Evolutionary conservation across 352 stramenopile species (phyloP).

Genomic region (Paralagenidium karlingii): DNA sequence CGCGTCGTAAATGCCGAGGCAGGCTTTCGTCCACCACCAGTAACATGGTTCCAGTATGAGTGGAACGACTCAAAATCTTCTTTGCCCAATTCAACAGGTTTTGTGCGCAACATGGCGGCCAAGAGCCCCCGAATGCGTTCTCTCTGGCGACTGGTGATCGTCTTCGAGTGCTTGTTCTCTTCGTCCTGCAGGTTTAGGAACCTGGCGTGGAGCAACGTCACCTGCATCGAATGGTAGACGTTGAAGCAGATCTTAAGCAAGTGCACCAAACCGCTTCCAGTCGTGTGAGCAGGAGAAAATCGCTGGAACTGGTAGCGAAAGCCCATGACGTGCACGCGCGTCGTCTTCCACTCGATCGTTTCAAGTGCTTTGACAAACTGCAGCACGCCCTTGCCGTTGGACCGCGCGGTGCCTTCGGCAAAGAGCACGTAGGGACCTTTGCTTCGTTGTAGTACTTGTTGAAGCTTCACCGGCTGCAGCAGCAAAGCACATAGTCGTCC

Average conservation of each 20-base stretch:
- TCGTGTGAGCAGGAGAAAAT: slow-evolving; percentile 63
- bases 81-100: slow-evolving; percentile 48
- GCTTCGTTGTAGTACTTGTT: slow-evolving; percentile 44
- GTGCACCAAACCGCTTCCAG: slow-evolving; percentile 35
- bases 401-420: slow-evolving; percentile 45
- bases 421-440: slow-evolving; percentile 62
- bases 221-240: slow-evolving; percentile 47
- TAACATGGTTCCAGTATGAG: slow-evolving; percentile 73
- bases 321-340: slow-evolving; percentile 53
- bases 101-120: slow-evolving; percentile 68
- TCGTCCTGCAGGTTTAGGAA: slow-evolving; percentile 41
- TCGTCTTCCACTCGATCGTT: too few species aligned
- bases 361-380: slow-evolving; percentile 58
- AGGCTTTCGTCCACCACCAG: slow-evolving; percentile 40
- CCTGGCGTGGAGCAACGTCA: slow-evolving; percentile 45
- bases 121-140: slow-evolving; percentile 50
- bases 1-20: slow-evolving; percentile 68
- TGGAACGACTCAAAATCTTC: slow-evolving; percentile 75
- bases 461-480: slow-evolving; percentile 31
- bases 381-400: slow-evolving; percentile 69
- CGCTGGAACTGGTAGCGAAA: slow-evolving; percentile 72
- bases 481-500: not conserved
- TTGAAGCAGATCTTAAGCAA: slow-evolving; percentile 57
- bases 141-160: slow-evolving; percentile 33
- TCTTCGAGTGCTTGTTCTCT: slow-evolving; percentile 10